Percentiles rank a stretch among this genome's conserved stretches.
These are phyloP conservation scores for Thelephora terrestris DNA, from an alignment of 1,284 basidiomycete genomes.

Conservation along the genomic window DNA sequence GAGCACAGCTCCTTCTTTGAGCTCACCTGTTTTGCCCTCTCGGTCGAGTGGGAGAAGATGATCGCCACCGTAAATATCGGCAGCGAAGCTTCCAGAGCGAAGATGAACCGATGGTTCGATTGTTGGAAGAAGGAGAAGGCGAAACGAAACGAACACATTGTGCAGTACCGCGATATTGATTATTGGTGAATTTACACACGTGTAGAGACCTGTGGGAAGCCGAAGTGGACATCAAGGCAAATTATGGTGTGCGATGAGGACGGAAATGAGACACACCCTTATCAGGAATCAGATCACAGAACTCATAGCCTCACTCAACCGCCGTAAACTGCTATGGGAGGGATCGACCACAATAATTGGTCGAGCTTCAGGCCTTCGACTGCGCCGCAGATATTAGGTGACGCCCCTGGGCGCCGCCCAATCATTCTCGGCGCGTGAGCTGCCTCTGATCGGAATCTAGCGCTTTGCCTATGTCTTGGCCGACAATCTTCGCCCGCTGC, in stretches of 20 bases:
- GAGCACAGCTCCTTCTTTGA: constrained; percentile 95
- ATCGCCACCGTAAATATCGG: constrained; percentile 96
- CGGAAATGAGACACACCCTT: too few relatives aligned
- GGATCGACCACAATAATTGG: too few relatives aligned
- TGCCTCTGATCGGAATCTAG: too few relatives aligned
- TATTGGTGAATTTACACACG: constrained; percentile 46
- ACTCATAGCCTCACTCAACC: too few relatives aligned
- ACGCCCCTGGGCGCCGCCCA: too few relatives aligned
- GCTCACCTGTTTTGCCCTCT: constrained; percentile 88
- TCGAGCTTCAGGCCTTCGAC: too few relatives aligned
- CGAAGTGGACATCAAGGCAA: not conserved
- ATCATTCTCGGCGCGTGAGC: too few relatives aligned
- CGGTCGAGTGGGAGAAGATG: constrained; percentile 72
- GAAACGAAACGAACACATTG: constrained; percentile 41
- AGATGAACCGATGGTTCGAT: constrained; percentile 82
- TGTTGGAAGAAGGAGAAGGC: constrained; percentile 79
- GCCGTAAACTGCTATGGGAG: too few relatives aligned
- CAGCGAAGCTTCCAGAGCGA: constrained; percentile 64
- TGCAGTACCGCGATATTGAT: constrained; percentile 51
- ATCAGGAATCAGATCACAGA: too few relatives aligned
- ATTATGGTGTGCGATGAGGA: not conserved
- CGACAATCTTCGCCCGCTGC: too few relatives aligned
- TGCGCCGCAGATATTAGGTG: too few relatives aligned
- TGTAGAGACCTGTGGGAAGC: not conserved
- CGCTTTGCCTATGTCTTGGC: too few relatives aligned